Evolutionary conservation across 2,329 filamentous ascomycete species (phyloP), one percentile per base, ranked within the genome.

Genomic region (Ceratocystis papillata): DNA sequence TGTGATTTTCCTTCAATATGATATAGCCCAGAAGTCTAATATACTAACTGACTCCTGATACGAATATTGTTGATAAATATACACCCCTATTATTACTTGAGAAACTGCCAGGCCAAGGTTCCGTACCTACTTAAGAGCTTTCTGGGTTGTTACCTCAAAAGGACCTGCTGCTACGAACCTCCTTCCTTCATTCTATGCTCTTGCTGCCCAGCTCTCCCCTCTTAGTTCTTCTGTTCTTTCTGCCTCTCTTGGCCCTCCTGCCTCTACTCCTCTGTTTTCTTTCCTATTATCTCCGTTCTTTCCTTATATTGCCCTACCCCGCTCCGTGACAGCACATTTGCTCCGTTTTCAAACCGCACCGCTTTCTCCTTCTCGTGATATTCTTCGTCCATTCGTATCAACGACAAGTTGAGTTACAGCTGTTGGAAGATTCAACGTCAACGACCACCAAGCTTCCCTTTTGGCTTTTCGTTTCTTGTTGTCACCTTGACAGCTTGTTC

Each of bases 21-120:
- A 53, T 53, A 53, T 53, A 53, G 48, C 48, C 48, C 37, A 41
- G 15, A 25, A 12, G 48, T 53, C 48, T n/a, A 53, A 53, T 53
- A 53, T 53, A 28, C 48, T 28, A 15, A 53, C 8, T 53, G 20
- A 53, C 48, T 25, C 48, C 22, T 53, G 25, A 53, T 53, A 53
- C 48, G 22, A 53, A 15, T 28, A n/a, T n/a, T 37, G 28, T 4
- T 57, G 15, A 22, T 59, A 59, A 37, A 37, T 20, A 7, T 17
- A 59, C 55, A 17, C 55, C 48, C 48, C 55, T 30, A 59, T 8
- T 30, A 12, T 8, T 8, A 8, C 55, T 37, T 8, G 12, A 17
- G 15, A n/a, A 59, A 59, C 55, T 5, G 15, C 28, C 12, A n/a
- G 12, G 30, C 55, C 28, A n/a, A 28, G 28, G 25, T 59, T 33